phyloP scores from a whole-genome alignment of 1,284 basidiomycete species.

The Inonotus hispidus region DNA sequence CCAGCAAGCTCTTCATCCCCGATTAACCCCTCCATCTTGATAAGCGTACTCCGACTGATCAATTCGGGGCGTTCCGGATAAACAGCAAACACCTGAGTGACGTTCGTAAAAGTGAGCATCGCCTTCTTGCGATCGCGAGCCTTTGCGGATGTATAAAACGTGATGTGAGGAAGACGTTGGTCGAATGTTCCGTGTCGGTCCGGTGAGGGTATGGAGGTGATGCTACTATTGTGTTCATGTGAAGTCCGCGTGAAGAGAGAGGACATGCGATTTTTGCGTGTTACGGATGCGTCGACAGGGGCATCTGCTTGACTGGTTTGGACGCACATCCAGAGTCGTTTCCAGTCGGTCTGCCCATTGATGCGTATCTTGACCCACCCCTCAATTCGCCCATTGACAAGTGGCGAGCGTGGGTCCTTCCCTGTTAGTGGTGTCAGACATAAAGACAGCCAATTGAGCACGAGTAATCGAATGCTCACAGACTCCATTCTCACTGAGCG shows the following conservation, averaged over 20 bases:
- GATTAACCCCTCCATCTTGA: slow-evolving; percentile 82
- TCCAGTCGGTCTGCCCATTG: slow-evolving; percentile 96
- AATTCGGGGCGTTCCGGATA: slow-evolving; percentile 94
- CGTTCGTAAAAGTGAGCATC: slow-evolving; percentile 48
- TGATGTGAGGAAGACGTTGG: slow-evolving; percentile 44
- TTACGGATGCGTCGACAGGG: slow-evolving; percentile 11
- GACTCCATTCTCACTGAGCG: slow-evolving; percentile 39
- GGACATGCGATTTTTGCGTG: slow-evolving; percentile 61
- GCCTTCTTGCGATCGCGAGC: slow-evolving; percentile 67
- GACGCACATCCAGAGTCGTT: slow-evolving; percentile 85
- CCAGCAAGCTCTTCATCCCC: slow-evolving; percentile 72
- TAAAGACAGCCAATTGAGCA: slow-evolving; percentile 5
- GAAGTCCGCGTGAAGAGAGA: slow-evolving; percentile 52
- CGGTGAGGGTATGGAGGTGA: slow-evolving; percentile 16
- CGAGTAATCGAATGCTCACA: slow-evolving; percentile 30
- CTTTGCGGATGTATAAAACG: slow-evolving; percentile 56
- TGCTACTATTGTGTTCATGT: slow-evolving; percentile 25
- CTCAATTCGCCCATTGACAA: slow-evolving; percentile 76
- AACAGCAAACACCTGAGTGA: slow-evolving; percentile 79
- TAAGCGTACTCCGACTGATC: slow-evolving; percentile 79
- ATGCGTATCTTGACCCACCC: slow-evolving; percentile 91
- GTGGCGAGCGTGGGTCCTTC: slow-evolving; percentile 58
- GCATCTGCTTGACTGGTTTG: slow-evolving; percentile 34
- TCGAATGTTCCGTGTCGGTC: slow-evolving; percentile 7
- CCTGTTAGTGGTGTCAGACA: slow-evolving; percentile 35